Percentiles rank a stretch among this genome's conserved stretches.
phyloP scores from a whole-genome alignment of 164 flowering plant species.

The Chimonanthus salicifolius region DNA sequence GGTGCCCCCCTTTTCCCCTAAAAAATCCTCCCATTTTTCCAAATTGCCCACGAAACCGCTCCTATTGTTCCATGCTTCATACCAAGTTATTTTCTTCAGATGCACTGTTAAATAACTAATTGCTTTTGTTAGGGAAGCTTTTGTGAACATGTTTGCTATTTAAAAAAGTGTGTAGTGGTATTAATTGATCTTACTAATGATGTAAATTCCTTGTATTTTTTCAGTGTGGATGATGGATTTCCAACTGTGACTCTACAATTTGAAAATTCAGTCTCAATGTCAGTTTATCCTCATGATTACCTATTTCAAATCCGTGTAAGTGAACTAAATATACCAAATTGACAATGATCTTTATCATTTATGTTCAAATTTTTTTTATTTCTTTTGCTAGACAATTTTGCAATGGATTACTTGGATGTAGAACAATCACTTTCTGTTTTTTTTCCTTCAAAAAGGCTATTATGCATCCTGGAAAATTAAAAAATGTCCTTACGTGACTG shows the following conservation, averaged over 20 bases:
- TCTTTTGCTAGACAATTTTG: not conserved
- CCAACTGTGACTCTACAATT: conserved; percentile 65
- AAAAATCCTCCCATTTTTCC: not conserved
- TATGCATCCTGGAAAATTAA: too few species aligned
- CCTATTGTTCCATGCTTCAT: not conserved
- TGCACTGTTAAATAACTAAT: not conserved
- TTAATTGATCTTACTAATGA: not conserved
- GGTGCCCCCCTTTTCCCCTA: too few species aligned
- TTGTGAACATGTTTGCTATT: not conserved
- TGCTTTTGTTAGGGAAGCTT: not conserved
- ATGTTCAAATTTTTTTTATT: not conserved
- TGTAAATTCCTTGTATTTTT: conserved; percentile 4
- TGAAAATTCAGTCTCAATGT: conserved; percentile 43
- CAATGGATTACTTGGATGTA: not conserved
- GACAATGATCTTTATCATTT: not conserved
- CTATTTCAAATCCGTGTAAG: conserved; percentile 56
- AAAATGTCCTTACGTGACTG: too few species aligned
- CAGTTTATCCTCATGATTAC: conserved; percentile 73
- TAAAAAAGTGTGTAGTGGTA: not conserved
- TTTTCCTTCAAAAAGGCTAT: too few species aligned
- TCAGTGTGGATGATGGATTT: conserved; percentile 78
- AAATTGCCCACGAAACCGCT: not conserved
- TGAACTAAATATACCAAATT: conserved; percentile 5
- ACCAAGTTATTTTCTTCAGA: not conserved
- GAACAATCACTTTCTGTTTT: too few species aligned